These are phyloP conservation scores for Aspergillus affinis DNA, from an alignment of 495 filamentous ascomycete species.

Conservation along the genomic window DNA sequence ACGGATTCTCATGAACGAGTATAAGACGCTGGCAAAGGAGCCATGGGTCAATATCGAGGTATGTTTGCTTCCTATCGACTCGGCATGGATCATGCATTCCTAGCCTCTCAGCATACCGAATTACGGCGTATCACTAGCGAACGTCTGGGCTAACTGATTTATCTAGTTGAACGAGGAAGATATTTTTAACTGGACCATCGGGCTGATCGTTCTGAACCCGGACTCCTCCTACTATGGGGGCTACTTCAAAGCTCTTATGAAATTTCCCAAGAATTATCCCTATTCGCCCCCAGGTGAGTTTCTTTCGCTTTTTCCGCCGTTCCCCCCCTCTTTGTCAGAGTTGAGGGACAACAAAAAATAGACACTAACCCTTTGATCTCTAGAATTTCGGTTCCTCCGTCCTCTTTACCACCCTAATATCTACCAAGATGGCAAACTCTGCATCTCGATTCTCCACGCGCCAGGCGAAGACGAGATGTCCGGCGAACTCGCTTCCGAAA, in stretches of 20 bases:
- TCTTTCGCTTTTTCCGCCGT: background rate
- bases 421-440: conserved; percentile 84
- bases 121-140: background rate
- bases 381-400: conserved; percentile 78
- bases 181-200: conserved; percentile 83
- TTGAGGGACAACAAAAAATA: background rate
- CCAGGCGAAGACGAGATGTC: conserved; percentile 91
- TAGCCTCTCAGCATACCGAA: background rate
- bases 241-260: conserved; percentile 89
- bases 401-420: conserved; percentile 93
- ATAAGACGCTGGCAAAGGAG: conserved; percentile 78
- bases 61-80: conserved; percentile 22
- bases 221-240: conserved; percentile 90
- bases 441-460: conserved; percentile 93
- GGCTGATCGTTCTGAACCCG: conserved; percentile 86
- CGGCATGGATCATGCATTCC: background rate
- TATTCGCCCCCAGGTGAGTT: conserved; percentile 71
- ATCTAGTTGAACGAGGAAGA: conserved; percentile 67
- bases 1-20: conserved; percentile 86
- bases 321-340: conserved; percentile 1
- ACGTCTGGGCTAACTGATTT: background rate
- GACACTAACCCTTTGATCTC: conserved; percentile 8
- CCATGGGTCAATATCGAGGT: conserved; percentile 92
- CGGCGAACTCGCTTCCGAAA: conserved; percentile 82
- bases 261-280: conserved; percentile 86